Conservation (phyloP, 2,329 filamentous ascomycete genomes). For the Trichoderma koningii region DNA sequence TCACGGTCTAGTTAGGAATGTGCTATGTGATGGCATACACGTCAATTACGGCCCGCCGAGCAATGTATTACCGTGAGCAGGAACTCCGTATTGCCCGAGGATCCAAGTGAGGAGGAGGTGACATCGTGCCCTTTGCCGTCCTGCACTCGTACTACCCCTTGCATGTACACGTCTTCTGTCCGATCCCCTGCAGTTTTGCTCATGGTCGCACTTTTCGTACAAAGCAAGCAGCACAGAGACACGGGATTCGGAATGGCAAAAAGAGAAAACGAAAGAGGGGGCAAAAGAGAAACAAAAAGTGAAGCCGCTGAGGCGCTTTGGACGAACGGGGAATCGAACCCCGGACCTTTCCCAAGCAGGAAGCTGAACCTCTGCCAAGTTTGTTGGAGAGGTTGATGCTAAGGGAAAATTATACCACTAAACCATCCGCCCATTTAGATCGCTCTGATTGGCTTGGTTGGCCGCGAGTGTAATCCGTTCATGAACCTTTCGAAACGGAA, state of each 20-base stretch:
- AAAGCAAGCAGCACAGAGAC: background rate
- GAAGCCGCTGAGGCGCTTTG: background rate
- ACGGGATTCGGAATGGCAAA: background rate
- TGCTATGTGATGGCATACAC: background rate
- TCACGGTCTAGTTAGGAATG: background rate
- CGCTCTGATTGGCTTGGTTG: conserved; percentile 5
- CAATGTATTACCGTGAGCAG: background rate
- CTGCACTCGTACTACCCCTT: background rate
- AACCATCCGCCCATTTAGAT: conserved; percentile 27
- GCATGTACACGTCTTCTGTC: background rate
- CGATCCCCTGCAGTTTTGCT: background rate
- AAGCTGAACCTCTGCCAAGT: background rate
- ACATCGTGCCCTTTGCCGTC: background rate
- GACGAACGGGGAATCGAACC: conserved; percentile 31
- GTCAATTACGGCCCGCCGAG: background rate
- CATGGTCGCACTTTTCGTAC: background rate
- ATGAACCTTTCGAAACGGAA: background rate
- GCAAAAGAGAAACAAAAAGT: background rate
- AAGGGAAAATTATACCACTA: conserved; percentile 29
- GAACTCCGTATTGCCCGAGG: no score
- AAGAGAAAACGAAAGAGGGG: background rate
- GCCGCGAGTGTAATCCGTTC: background rate
- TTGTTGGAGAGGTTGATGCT: conserved; percentile 6
- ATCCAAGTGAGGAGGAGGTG: background rate
- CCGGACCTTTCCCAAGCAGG: conserved; percentile 28